A percentile compares a stretch with the other conserved stretches of the same genome.
Evolutionary conservation across 208 protist species (phyloP).

Genomic region (Entamoeba histolytica): DNA sequence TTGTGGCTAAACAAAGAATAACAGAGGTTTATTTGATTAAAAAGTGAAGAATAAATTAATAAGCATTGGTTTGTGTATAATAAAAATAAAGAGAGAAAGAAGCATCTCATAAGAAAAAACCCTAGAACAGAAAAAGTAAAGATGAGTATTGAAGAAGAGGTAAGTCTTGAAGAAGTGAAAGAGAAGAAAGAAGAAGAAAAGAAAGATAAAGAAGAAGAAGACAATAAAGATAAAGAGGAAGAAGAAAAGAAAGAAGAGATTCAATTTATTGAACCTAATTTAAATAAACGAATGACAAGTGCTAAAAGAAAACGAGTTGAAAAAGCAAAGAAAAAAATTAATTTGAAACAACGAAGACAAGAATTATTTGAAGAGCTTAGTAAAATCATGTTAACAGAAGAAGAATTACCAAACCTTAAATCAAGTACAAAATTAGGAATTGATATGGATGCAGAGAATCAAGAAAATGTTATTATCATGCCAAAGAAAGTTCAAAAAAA

Average conservation of each 20-base stretch:
- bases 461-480: background rate
- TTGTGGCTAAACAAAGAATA: too few species aligned
- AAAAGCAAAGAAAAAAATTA: background rate
- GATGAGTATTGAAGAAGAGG: too few species aligned
- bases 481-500: background rate
- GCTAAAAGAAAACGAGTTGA: background rate
- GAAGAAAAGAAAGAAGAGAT: background rate
- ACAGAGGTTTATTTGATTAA: too few species aligned
- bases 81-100: too few species aligned
- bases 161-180: background rate
- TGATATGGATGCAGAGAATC: background rate
- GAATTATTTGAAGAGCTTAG: background rate
- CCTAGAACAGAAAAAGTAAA: too few species aligned
- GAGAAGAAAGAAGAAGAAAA: background rate
- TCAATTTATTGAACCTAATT: background rate
- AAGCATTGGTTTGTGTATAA: too few species aligned
- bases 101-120: too few species aligned
- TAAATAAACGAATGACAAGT: background rate
- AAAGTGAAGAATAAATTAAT: too few species aligned
- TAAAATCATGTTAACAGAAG: background rate
- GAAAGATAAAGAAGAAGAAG: background rate
- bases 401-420: background rate
- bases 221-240: background rate
- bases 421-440: background rate
- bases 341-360: background rate